Evolutionary conservation across 176 grass and related monocot genomes (phyloP), one percentile per base, ranked within the genome.

Genomic region (Pharus latifolius): DNA sequence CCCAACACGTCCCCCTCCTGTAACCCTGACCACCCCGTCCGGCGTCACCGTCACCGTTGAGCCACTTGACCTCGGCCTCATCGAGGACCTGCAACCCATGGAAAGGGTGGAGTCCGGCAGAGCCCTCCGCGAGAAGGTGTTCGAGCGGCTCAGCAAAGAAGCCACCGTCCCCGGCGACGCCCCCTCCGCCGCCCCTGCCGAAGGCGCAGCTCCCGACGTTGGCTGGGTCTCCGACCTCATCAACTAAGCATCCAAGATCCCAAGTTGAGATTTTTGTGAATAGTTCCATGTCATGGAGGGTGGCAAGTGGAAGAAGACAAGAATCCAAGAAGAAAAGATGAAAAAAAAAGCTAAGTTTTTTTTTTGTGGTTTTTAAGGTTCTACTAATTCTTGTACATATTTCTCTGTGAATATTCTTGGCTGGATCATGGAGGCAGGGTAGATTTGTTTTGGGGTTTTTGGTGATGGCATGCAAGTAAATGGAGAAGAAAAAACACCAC

Each of bases 31-130:
- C 25, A 63, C 70, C n/a, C 1, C 78, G 11, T 45, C 68, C 11
- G 68, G 82, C 44, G 20, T 17, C 27, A 67, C 61, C 60, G 1
- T 84, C 6, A 60, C 45, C 19, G 20, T 84, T 7, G 68, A 84
- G 7, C 82, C 50, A 5, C 69, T 63, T 23, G 82, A 86, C 19
- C 82, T 86, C 16, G 50, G 85, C 1, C 69, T 86, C 8, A 53
- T 86, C 3, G 76, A 64, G 1, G 84, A 63, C 3, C 55, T 68
- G 69, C 73, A 79, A 69, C 69, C 85, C 7, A 59, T 85, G 11
- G 74, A 88, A 53, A 86, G 92, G 63, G 88, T 96, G 30, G 88
- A 96, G 54, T 96, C 92, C 9, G 92, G 92, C 10, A 83, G 88
- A 43, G 82, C 83, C 0, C 70, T 96, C 63, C 85, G 88, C 17